Conservation (phyloP, 495 filamentous ascomycete species). For the Aspergillus ostianus region DNA sequence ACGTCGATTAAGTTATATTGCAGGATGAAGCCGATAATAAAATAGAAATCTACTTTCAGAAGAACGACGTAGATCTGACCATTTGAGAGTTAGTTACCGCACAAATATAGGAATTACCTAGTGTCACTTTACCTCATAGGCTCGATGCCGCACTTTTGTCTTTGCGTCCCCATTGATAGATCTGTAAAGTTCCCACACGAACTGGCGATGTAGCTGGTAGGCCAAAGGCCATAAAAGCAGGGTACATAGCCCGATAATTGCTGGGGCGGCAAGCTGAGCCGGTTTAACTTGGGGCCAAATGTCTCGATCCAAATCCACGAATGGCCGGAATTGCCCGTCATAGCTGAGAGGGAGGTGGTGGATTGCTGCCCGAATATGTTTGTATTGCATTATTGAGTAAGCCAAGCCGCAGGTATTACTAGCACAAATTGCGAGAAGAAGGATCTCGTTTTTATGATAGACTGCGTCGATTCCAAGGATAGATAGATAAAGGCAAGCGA, state of each 20-base stretch:
- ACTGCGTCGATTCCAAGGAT: conserved; percentile 22
- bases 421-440: conserved; percentile 25
- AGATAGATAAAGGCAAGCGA: conserved; percentile 19
- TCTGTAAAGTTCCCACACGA: conserved; percentile 25
- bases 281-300: conserved; percentile 17
- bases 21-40: conserved; percentile 22
- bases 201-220: conserved; percentile 23
- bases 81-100: neutral
- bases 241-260: conserved; percentile 18
- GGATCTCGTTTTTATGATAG: conserved; percentile 24
- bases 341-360: neutral
- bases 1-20: conserved; percentile 26
- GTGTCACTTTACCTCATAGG: conserved; percentile 21
- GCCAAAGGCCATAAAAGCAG: conserved; percentile 16
- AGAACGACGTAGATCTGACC: conserved; percentile 20
- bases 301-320: conserved; percentile 17
- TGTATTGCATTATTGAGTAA: conserved; percentile 20
- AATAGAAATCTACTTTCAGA: conserved; percentile 22
- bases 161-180: conserved; percentile 17
- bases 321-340: conserved; percentile 6
- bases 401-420: conserved; percentile 19
- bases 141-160: conserved; percentile 14
- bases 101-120: no score
- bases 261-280: conserved; percentile 13
- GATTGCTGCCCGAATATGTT: conserved; percentile 4